Conservation (phyloP, 768 basidiomycete species). For the Russula griseocarnosa region DNA sequence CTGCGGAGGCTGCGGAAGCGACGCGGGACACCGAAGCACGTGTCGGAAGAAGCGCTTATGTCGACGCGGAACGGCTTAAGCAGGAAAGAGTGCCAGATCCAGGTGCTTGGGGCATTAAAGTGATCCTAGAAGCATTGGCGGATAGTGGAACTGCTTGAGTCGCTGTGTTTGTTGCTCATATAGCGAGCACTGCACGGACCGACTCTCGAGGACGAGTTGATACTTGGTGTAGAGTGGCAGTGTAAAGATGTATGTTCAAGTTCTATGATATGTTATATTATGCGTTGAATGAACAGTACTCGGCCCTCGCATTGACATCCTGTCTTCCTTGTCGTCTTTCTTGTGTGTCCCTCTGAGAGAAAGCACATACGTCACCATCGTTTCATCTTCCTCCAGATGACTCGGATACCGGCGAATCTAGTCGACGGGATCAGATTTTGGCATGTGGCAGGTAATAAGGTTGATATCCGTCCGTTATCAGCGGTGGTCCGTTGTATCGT, state of each 20-base stretch:
- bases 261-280: background rate
- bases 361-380: too few species aligned
- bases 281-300: background rate
- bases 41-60: conserved; percentile 86
- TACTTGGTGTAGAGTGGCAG: background rate
- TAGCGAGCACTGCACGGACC: background rate
- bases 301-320: background rate
- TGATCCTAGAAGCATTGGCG: conserved; percentile 56
- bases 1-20: conserved; percentile 60
- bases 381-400: too few species aligned
- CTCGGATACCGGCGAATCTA: too few species aligned
- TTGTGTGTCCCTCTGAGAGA: background rate
- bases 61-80: conserved; percentile 63
- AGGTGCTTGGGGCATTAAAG: conserved; percentile 87
- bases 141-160: background rate
- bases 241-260: background rate
- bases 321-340: background rate
- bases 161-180: background rate
- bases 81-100: conserved; percentile 71
- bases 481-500: too few species aligned
- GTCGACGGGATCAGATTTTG: too few species aligned
- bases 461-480: too few species aligned
- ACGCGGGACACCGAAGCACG: conserved; percentile 78
- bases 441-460: too few species aligned
- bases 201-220: background rate